Percentiles rank a stretch among this genome's conserved stretches.
Evolutionary conservation across 345 rosid genomes (phyloP).

Genomic region (Salix suchowensis): DNA sequence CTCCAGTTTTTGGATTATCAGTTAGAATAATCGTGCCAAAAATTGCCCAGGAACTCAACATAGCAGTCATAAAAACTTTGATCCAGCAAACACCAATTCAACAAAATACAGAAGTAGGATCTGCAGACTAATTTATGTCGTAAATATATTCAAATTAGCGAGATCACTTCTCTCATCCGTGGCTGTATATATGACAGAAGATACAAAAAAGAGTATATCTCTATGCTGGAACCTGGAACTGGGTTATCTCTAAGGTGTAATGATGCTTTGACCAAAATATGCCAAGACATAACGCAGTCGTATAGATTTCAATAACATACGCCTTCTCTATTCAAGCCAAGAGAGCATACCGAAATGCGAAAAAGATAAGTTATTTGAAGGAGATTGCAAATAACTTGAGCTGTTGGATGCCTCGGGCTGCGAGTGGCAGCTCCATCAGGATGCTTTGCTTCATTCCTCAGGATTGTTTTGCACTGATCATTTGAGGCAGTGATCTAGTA

Average conservation of each 20-base stretch:
- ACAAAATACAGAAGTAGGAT: not conserved
- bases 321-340: not conserved
- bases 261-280: constrained; percentile 82
- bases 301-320: not conserved
- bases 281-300: constrained; percentile 16
- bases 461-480: constrained; percentile 47
- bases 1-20: constrained; percentile 47
- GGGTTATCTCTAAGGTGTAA: constrained; percentile 48
- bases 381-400: constrained; percentile 23
- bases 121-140: not conserved
- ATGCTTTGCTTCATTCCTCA: constrained; percentile 32
- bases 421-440: constrained; percentile 18
- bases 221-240: constrained; percentile 42
- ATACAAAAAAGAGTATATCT: not conserved
- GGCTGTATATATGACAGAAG: not conserved
- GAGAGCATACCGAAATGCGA: constrained; percentile 43
- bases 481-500: constrained; percentile 50
- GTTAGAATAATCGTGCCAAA: constrained; percentile 54
- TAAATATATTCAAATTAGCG: not conserved
- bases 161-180: not conserved
- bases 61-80: not conserved
- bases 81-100: not conserved
- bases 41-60: not conserved
- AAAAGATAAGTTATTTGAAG: constrained; percentile 43
- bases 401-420: constrained; percentile 14